These are phyloP conservation scores for Tolypocladium sp. DNA, from an alignment of 2,329 filamentous ascomycete genomes.

Conservation along the genomic window DNA sequence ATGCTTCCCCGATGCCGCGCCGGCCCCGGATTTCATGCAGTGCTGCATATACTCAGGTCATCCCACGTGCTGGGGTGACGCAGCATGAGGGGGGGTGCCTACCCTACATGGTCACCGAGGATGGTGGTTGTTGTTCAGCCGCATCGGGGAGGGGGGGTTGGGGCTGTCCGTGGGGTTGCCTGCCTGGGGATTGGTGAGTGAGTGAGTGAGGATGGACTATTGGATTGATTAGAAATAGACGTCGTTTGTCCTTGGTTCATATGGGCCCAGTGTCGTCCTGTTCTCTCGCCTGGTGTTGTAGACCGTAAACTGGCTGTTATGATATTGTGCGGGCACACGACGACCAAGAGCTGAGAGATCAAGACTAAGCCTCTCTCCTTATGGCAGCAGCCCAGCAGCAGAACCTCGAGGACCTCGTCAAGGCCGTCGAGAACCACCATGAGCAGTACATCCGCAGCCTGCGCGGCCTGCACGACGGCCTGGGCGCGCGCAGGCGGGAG, in stretches of 20 bases:
- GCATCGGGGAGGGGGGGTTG: background rate
- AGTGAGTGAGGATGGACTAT: background rate
- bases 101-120: background rate
- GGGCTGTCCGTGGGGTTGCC: background rate
- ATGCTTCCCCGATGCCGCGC: background rate
- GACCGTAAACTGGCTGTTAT: too few species aligned
- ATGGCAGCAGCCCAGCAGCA: slow-evolving; percentile 10
- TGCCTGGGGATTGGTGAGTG: background rate
- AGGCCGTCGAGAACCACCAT: slow-evolving; percentile 21
- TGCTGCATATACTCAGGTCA: background rate
- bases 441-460: slow-evolving; percentile 23
- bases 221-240: background rate
- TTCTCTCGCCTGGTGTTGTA: too few species aligned
- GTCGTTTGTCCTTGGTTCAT: background rate
- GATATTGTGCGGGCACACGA: too few species aligned
- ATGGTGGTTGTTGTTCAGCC: background rate
- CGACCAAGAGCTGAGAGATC: too few species aligned
- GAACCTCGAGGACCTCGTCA: slow-evolving; percentile 23
- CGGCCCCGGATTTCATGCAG: background rate
- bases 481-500: slow-evolving; percentile 11
- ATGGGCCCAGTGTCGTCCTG: background rate
- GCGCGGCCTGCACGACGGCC: slow-evolving; percentile 17
- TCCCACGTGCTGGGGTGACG: background rate
- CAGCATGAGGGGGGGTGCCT: background rate
- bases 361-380: background rate